phyloP scores from a whole-genome alignment of 129 eudicot species.

The Gnaphalium uliginosum region DNA sequence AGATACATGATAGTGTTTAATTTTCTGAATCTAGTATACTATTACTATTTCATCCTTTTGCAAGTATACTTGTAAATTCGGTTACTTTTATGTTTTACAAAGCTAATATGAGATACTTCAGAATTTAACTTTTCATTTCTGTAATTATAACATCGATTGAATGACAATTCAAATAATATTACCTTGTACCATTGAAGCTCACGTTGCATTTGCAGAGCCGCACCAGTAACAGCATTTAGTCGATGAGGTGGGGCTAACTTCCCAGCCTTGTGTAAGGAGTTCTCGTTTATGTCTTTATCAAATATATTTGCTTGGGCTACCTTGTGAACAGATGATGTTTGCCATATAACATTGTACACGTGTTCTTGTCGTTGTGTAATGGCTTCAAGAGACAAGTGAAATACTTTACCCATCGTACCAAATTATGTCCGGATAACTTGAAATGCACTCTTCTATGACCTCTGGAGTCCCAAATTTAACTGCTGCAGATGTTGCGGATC shows the following conservation, averaged over 20 bases:
- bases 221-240: conserved; percentile 38
- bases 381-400: conserved; percentile 7
- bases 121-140: too few relatives aligned
- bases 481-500: not conserved
- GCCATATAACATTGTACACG: conserved; percentile 11
- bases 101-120: too few relatives aligned
- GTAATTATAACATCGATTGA: too few relatives aligned
- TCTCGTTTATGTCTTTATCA: not conserved
- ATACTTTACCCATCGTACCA: not conserved
- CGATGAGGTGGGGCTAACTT: conserved; percentile 34
- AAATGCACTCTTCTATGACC: conserved; percentile 6
- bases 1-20: not conserved
- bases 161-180: too few relatives aligned
- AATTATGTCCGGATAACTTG: conserved; percentile 9
- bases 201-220: too few relatives aligned
- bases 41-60: too few relatives aligned
- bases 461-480: conserved; percentile 6
- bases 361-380: conserved; percentile 14
- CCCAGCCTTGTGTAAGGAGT: conserved; percentile 46
- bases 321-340: not conserved
- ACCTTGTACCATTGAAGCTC: conserved; percentile 26
- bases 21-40: too few relatives aligned
- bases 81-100: too few relatives aligned
- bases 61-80: too few relatives aligned
- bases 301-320: not conserved